These are phyloP conservation scores for Immersiporthe knoxdaviesiana DNA, from an alignment of 2,329 filamentous ascomycete genomes.

Conservation along the genomic window DNA sequence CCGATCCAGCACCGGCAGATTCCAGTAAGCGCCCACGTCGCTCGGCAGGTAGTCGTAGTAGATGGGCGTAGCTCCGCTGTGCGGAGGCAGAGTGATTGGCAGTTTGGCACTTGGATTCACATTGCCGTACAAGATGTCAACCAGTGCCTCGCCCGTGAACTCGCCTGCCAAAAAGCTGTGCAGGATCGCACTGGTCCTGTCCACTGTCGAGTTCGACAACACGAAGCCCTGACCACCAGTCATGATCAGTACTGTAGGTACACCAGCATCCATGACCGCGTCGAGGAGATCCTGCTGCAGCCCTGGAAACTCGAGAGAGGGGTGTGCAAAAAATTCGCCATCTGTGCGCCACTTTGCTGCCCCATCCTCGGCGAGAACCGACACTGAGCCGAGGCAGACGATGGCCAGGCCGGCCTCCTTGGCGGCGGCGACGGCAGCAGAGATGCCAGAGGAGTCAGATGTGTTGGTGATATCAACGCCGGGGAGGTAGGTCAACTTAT, in stretches of 20 bases:
- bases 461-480: constrained; percentile 29
- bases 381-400: constrained; percentile 38
- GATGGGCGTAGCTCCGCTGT: constrained; percentile 53
- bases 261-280: constrained; percentile 37
- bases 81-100: constrained; percentile 52
- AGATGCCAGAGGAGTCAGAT: constrained; percentile 34
- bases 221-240: constrained; percentile 40
- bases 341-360: constrained; percentile 40
- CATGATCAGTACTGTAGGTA: constrained; percentile 38
- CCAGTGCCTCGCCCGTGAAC: constrained; percentile 65
- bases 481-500: constrained; percentile 33
- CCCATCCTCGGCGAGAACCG: constrained; percentile 33
- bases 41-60: constrained; percentile 69
- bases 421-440: constrained; percentile 35
- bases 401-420: constrained; percentile 37
- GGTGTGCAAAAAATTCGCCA: constrained; percentile 39
- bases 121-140: constrained; percentile 65
- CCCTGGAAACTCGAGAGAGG: constrained; percentile 39
- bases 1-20: constrained; percentile 40
- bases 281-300: constrained; percentile 42
- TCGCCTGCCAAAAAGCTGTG: constrained; percentile 67
- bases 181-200: constrained; percentile 57
- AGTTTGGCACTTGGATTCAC: constrained; percentile 55
- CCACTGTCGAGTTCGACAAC: constrained; percentile 35
- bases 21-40: constrained; percentile 59